phyloP scores from a whole-genome alignment of 257 asterid genomes.

The Solanum habrochaites region DNA sequence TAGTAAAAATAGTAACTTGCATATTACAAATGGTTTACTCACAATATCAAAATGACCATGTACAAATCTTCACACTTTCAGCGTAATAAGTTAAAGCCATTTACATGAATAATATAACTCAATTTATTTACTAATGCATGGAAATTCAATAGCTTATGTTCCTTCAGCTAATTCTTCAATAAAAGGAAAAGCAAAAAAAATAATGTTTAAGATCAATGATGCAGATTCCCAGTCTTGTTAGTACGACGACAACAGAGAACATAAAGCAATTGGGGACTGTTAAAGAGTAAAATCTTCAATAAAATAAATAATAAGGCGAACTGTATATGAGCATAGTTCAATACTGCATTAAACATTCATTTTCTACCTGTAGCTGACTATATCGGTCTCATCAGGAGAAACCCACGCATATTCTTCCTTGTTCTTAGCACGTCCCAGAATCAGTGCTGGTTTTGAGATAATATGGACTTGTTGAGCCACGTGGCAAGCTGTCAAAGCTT shows the following conservation, averaged over 20 bases:
- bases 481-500: conserved; percentile 98
- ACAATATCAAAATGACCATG: neutral
- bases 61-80: neutral
- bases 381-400: conserved; percentile 72
- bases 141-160: neutral
- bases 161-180: neutral
- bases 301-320: neutral
- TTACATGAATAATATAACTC: neutral
- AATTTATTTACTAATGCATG: neutral
- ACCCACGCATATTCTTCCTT: conserved; percentile 66
- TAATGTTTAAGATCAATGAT: neutral
- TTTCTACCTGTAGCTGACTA: conserved; percentile 48
- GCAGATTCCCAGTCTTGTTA: neutral
- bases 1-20: neutral
- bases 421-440: conserved; percentile 51
- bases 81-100: neutral
- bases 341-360: neutral
- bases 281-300: neutral
- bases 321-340: neutral
- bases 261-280: neutral
- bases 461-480: conserved; percentile 94
- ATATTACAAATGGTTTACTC: neutral
- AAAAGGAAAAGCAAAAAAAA: neutral
- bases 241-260: neutral
- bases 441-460: conserved; percentile 74